Evolutionary conservation across 2,329 filamentous ascomycete species (phyloP).

Genomic region (Coniochaeta prunicola): DNA sequence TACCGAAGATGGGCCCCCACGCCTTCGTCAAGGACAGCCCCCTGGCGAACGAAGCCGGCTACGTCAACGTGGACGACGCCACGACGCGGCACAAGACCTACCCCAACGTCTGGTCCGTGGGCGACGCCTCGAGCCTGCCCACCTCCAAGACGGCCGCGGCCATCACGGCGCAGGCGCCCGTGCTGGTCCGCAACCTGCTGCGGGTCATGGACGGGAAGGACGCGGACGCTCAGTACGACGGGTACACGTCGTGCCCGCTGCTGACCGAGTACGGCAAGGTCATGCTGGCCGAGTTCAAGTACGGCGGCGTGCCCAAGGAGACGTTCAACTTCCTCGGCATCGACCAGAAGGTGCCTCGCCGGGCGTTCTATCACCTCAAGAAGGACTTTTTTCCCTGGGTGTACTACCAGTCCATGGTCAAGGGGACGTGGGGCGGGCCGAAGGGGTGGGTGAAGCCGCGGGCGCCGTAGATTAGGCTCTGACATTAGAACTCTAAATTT

Average conservation of each 20-base stretch:
- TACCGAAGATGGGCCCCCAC: conserved; percentile 18
- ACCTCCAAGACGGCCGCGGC: conserved; percentile 37
- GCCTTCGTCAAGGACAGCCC: conserved; percentile 6
- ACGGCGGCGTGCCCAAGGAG: conserved; percentile 36
- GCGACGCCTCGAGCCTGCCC: conserved; percentile 29
- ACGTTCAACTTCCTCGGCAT: conserved; percentile 30
- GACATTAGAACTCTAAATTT: no score
- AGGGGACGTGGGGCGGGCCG: conserved; percentile 46
- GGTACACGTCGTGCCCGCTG: conserved; percentile 37
- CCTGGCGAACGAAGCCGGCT: conserved; percentile 10
- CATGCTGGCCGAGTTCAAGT: conserved; percentile 41
- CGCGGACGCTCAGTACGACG: conserved; percentile 28
- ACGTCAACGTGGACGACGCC: conserved; percentile 14
- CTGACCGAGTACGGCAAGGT: conserved; percentile 35
- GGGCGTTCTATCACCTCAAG: conserved; percentile 33
- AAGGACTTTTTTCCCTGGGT: conserved; percentile 47
- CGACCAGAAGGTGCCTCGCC: conserved; percentile 34
- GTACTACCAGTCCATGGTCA: conserved; percentile 44
- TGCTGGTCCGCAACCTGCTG: conserved; percentile 33
- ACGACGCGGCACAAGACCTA: conserved; percentile 16
- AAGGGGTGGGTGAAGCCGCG: conserved; percentile 27
- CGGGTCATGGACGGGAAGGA: conserved; percentile 23
- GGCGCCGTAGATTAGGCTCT: no score
- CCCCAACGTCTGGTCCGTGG: conserved; percentile 30
- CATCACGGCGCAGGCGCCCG: conserved; percentile 33